These are phyloP conservation scores for Gigaspora rosea DNA, from an alignment of 192 early-diverging fungal genomes.

Conservation along the genomic window DNA sequence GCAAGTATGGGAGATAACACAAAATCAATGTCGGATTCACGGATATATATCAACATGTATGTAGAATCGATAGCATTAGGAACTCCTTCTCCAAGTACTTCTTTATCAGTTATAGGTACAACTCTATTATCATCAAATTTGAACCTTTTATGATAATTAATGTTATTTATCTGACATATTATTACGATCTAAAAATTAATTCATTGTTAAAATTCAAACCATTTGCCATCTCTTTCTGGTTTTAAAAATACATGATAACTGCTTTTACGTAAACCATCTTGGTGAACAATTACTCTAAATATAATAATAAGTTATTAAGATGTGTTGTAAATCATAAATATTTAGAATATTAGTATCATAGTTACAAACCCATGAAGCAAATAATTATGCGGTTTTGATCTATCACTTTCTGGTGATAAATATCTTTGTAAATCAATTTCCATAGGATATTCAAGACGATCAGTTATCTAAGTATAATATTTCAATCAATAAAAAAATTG, in stretches of 20 bases:
- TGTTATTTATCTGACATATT: background rate
- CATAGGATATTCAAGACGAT: constrained; percentile 90
- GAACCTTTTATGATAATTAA: background rate
- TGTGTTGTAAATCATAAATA: no score
- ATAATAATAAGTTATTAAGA: background rate
- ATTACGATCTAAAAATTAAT: background rate
- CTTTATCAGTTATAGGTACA: constrained; percentile 66
- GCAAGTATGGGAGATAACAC: constrained; percentile 47
- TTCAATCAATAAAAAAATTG: background rate
- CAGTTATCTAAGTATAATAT: constrained; percentile 67
- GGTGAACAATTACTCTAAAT: constrained; percentile 88
- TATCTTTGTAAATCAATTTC: constrained; percentile 86
- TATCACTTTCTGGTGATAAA: constrained; percentile 66
- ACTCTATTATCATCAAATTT: background rate
- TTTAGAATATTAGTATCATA: background rate
- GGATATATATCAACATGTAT: constrained; percentile 98
- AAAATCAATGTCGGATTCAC: constrained; percentile 69
- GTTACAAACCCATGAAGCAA: constrained; percentile 75
- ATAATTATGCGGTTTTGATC: constrained; percentile 72
- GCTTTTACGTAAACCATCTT: constrained; percentile 86
- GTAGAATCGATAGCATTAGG: constrained; percentile 55
- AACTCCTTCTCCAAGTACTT: constrained; percentile 86
- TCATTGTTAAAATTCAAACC: constrained; percentile 44
- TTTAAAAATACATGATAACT: constrained; percentile 85
- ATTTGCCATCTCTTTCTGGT: constrained; percentile 77